Percentiles rank a stretch among this genome's conserved stretches.
Evolutionary conservation across 305 asterid species (phyloP).

Genomic region (Fraxinus sp.): DNA sequence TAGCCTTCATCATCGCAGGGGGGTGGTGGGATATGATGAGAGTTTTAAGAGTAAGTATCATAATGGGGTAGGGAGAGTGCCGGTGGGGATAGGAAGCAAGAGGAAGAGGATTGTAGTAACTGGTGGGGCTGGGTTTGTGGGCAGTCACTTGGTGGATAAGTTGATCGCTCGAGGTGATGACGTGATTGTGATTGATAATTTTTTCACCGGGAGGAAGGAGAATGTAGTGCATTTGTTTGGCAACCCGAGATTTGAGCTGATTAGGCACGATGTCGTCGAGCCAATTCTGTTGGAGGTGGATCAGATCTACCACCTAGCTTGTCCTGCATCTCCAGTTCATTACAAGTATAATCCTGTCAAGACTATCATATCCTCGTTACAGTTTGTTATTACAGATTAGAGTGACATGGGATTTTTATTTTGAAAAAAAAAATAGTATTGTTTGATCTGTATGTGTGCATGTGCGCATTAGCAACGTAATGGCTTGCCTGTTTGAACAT

Average conservation of each 20-base stretch:
- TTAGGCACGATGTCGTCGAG: conserved; percentile 92
- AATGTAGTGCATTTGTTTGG: conserved; percentile 85
- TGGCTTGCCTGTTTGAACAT: not conserved
- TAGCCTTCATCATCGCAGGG: conserved; percentile 15
- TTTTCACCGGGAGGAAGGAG: conserved; percentile 91
- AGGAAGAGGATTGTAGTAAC: conserved; percentile 88
- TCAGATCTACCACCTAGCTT: conserved; percentile 94
- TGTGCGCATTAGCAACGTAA: not conserved
- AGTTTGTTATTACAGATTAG: not conserved
- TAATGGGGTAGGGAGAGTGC: conserved; percentile 62
- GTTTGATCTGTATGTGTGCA: not conserved
- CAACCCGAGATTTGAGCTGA: conserved; percentile 80
- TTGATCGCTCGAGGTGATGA: conserved; percentile 88
- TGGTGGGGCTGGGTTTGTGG: conserved; percentile 96
- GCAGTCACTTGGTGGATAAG: conserved; percentile 93
- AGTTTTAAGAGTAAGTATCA: conserved; percentile 10
- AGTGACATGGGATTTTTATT: not conserved
- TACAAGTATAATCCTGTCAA: conserved; percentile 91
- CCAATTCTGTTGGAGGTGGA: conserved; percentile 95
- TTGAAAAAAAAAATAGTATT: not conserved
- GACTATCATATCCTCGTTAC: conserved; percentile 79
- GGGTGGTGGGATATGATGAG: conserved; percentile 7
- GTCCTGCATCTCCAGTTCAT: conserved; percentile 96
- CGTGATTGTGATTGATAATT: conserved; percentile 86
- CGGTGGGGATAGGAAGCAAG: conserved; percentile 65